Percentiles rank a stretch among this genome's conserved stretches.
Evolutionary conservation across 2,329 filamentous ascomycete genomes (phyloP).

Genomic region (Gnomoniopsis smithogilvyi): DNA sequence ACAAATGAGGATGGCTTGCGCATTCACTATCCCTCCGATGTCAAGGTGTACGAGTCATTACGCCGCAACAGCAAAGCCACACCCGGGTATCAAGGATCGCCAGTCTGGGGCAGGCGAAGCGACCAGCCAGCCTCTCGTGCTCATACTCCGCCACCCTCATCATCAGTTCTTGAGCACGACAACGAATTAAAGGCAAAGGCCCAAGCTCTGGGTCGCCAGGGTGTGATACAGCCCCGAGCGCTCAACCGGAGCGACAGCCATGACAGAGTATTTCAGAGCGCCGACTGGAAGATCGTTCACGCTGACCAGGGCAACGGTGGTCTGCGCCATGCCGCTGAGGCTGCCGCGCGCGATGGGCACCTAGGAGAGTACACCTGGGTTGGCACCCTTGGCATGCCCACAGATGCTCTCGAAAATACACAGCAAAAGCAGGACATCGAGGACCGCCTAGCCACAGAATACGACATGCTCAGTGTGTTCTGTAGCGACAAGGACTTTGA

Average conservation of each 20-base stretch:
- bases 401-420: slow-evolving; percentile 73
- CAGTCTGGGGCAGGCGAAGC: slow-evolving; percentile 70
- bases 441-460: slow-evolving; percentile 74
- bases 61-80: slow-evolving; percentile 48
- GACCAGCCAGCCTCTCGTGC: slow-evolving; percentile 79
- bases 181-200: slow-evolving; percentile 53
- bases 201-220: slow-evolving; percentile 53
- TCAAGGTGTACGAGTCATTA: slow-evolving; percentile 27
- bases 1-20: slow-evolving; percentile 56
- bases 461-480: slow-evolving; percentile 79
- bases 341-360: slow-evolving; percentile 66
- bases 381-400: slow-evolving; percentile 90
- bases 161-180: slow-evolving; percentile 69
- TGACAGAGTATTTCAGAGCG: slow-evolving; percentile 69
- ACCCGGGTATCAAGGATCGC: slow-evolving; percentile 71
- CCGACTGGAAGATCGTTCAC: slow-evolving; percentile 77
- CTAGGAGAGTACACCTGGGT: slow-evolving; percentile 82
- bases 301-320: slow-evolving; percentile 92
- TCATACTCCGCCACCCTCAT: slow-evolving; percentile 65
- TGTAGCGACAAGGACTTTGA: slow-evolving; percentile 90
- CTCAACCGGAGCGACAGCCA: slow-evolving; percentile 58
- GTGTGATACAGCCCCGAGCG: slow-evolving; percentile 52
- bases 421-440: slow-evolving; percentile 80
- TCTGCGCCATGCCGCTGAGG: slow-evolving; percentile 81
- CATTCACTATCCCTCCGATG: slow-evolving; percentile 46